Base-by-base conservation (phyloP, 2,329 filamentous ascomycete genomes). In the Monascus ruber region DNA sequence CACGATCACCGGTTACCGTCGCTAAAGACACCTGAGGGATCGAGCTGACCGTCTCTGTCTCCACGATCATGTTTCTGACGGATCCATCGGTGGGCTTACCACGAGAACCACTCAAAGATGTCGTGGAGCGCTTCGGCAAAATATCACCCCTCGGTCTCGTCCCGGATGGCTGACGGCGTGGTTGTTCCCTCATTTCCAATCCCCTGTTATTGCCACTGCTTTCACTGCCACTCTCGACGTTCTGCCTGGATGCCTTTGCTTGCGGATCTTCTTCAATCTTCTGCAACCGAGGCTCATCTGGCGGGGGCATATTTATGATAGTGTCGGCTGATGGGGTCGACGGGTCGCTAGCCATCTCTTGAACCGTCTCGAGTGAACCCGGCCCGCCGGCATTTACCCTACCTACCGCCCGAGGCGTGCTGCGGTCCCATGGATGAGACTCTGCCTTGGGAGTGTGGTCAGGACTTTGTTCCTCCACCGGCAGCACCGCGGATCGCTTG, bases 31-130 rank as follows among this genome's bases (percentile, higher is more conserved):
- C 76, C 55, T 94, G 88, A 7, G 88, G 86, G 39, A 95, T 83
- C 3, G 88, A 94, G 33, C 79, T 83, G 31, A 98, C 91, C 1
- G 88, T 94, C 63, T 98, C 91, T 0, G 91, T 95, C 66, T 98
- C 91, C 9, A 96, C 89, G 6, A 86, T 96, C 87, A 98, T 95
- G 52, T 85, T 91, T 55, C 83, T 79, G 41, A 81, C 74, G 29
- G 84, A 82, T n/a, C 79, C 80, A 56, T 94, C 85, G 37, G 72
- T 58, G 26, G 76, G 69, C 57, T 88, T 85, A 28, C 76, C 71
- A 55, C 87, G 85, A 40, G 71, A 66, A 40, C 66, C 64, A 37
- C 69, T 68, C 32, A 84, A 73, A 44, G 80, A 81, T 29, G 82
- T 74, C 36, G 79, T 77, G 6, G 85, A 85, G 44, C 83, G 70